Percentiles rank a stretch among this genome's conserved stretches.
Evolutionary conservation across 2,329 filamentous ascomycete species (phyloP).

Genomic region (Stagonosporopsis tanaceti): DNA sequence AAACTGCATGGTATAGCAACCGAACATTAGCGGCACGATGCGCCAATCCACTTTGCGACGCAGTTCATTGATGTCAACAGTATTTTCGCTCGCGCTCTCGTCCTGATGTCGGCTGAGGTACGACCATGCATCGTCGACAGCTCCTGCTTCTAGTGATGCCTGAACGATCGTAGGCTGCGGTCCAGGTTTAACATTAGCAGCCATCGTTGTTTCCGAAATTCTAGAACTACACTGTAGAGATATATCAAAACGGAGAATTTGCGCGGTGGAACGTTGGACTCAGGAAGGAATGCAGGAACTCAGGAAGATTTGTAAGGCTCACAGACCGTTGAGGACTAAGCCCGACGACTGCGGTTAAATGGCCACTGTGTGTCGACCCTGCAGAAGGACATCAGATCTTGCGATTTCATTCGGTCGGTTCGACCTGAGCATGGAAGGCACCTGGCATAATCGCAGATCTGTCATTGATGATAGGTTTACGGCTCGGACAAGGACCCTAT

Average conservation of each 20-base stretch:
- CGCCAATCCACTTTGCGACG: slow-evolving; percentile 49
- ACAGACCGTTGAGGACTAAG: no score
- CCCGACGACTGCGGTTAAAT: neutral
- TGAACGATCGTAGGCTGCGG: neutral
- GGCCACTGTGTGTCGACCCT: neutral
- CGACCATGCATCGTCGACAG: slow-evolving; percentile 22
- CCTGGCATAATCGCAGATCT: neutral
- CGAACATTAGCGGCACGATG: slow-evolving; percentile 49
- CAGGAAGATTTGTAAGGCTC: neutral
- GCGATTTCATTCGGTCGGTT: neutral
- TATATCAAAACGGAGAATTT: neutral
- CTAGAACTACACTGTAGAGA: no score
- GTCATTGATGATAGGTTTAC: slow-evolving; percentile 1
- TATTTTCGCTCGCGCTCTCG: neutral
- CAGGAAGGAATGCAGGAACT: neutral
- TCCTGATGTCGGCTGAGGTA: slow-evolving; percentile 12
- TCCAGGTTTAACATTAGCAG: neutral
- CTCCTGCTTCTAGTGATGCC: neutral
- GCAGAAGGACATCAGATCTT: neutral
- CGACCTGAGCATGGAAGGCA: neutral
- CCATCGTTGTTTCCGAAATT: neutral
- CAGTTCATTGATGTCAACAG: slow-evolving; percentile 5
- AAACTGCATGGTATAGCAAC: slow-evolving; percentile 45
- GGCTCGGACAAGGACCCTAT: slow-evolving; percentile 4
- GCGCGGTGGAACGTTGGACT: neutral